These are phyloP conservation scores for Camelina hispida DNA, from an alignment of 345 rosid genomes.

Conservation along the genomic window DNA sequence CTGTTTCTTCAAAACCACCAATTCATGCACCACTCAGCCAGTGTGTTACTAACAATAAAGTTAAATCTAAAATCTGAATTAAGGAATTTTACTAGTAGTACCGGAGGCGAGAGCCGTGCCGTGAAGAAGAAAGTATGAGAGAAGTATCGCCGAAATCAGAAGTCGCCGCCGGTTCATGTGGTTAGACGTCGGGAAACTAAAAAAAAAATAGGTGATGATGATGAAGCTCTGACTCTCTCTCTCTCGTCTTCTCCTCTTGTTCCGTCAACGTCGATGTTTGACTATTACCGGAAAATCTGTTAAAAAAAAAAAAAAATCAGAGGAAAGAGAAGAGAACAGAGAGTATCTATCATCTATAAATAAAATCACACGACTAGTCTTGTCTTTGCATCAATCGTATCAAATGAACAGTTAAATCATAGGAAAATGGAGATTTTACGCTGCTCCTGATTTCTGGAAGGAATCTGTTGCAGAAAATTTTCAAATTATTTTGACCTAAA, in stretches of 20 bases:
- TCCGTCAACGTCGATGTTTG: constrained; percentile 12
- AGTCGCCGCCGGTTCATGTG: constrained; percentile 37
- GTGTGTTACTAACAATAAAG: background rate
- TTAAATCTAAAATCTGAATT: background rate
- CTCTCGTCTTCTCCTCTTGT: constrained; percentile 2
- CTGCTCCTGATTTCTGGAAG: constrained; percentile 8
- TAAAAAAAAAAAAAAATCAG: constrained; percentile 23
- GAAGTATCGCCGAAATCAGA: background rate
- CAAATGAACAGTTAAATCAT: constrained; percentile 28
- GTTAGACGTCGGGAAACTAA: background rate
- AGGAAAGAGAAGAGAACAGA: background rate
- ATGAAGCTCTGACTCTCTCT: background rate
- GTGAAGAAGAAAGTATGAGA: constrained; percentile 25
- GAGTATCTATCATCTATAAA: background rate
- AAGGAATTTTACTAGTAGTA: background rate
- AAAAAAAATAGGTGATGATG: background rate
- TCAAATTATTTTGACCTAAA: constrained; percentile 11
- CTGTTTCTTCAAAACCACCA: constrained; percentile 1
- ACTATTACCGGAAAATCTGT: constrained; percentile 32
- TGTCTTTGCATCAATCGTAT: constrained; percentile 38
- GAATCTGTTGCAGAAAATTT: constrained; percentile 17
- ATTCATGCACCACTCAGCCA: background rate
- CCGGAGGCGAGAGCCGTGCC: constrained; percentile 24
- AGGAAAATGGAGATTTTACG: constrained; percentile 14
- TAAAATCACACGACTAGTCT: constrained; percentile 13